Conservation (phyloP, 108 stramenopile species). For the Nannochloropsis gaditana region DNA sequence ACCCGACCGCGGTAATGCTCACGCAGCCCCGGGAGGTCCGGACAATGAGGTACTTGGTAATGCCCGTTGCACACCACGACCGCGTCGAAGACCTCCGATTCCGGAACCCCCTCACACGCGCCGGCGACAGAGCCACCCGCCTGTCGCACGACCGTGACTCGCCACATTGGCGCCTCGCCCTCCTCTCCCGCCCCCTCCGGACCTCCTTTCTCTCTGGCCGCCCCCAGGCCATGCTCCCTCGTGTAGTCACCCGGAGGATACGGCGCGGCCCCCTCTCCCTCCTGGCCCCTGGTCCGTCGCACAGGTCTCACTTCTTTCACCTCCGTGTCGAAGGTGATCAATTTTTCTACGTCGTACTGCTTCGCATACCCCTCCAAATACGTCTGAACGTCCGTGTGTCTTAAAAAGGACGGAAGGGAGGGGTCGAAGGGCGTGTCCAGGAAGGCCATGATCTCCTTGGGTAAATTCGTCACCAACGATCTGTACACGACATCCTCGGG, state of each 20-base stretch:
- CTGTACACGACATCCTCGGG: constrained; percentile 10
- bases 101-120: not conserved
- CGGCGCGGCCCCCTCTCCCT: not conserved
- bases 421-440: constrained; percentile 40
- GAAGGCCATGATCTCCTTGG: constrained; percentile 51
- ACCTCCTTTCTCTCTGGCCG: not conserved
- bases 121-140: not conserved
- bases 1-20: constrained; percentile 56
- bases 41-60: constrained; percentile 62
- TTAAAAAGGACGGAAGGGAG: constrained; percentile 24
- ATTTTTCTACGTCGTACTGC: constrained; percentile 23
- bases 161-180: not conserved
- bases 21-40: constrained; percentile 58
- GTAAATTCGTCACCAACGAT: constrained; percentile 51
- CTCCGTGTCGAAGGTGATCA: constrained; percentile 34
- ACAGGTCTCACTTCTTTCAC: constrained; percentile 31
- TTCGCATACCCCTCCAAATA: constrained; percentile 46
- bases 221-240: not conserved
- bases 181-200: not conserved
- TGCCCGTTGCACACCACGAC: constrained; percentile 86
- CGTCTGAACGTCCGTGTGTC: constrained; percentile 39
- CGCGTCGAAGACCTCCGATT: constrained; percentile 62
- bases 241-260: not conserved
- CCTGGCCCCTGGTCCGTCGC: not conserved
- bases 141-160: not conserved